Evolutionary conservation across 2,329 filamentous ascomycete genomes (phyloP), one percentile per base, ranked within the genome.

Genomic region (Aspergillus ibericus): DNA sequence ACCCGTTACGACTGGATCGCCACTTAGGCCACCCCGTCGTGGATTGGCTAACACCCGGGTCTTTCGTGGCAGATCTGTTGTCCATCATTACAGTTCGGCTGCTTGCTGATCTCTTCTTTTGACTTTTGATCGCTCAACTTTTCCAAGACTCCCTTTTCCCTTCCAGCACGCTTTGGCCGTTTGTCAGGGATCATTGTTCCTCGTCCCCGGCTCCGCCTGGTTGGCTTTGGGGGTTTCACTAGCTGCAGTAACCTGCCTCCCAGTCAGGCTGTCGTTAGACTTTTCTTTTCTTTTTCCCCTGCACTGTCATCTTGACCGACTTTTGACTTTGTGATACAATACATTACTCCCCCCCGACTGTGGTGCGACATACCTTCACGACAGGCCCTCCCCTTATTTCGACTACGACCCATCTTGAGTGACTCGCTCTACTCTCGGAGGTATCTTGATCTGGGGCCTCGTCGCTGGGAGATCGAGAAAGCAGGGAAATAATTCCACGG

Each of bases 281-380:
- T 58, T 61, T 63, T 61, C 60, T 62, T 61, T 65, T 61, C 52
- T 60, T 62, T 60, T 62, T 60, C 58, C 54, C 53, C 60, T 64
- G 61, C 62, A 66, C 62, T 59, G 56, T 65, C 63, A 66, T 63
- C 68, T 64, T 72, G 71, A 72, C 71, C 72, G 71, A 73, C 72
- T 69, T 73, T 74, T 73, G 68, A 58, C 56, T 64, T 63, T 65
- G 66, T 72, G 68, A 72, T 71, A 74, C 72, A 60, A 63, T 66
- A 61, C 66, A 69, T 70, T 69, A 59, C 65, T 62, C 64, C 62
- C 64, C 65, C 62, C 65, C 64, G 66, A 70, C 69, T 64, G 70
- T 64, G 61, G 70, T 72, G 64, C 63, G 63, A 71, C 70, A 63
- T 68, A 56, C 60, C 48, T 52, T 59, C 56, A 58, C 53, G 47